Conservation (phyloP, 495 filamentous ascomycete genomes). For the Neurospora pannonica region DNA sequence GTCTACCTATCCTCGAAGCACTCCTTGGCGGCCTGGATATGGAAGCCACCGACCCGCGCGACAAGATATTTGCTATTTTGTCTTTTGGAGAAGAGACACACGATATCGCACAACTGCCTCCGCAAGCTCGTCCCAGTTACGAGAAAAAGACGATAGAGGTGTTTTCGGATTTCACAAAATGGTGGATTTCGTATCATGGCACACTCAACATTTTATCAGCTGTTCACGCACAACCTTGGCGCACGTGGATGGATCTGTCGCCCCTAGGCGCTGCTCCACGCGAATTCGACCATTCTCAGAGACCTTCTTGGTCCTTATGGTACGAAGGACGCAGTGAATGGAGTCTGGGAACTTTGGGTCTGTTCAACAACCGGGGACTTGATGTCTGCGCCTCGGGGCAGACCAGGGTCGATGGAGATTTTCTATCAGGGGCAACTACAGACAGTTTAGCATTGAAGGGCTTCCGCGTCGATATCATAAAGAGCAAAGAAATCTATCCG, state of each 20-base stretch:
- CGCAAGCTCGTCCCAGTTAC: background rate
- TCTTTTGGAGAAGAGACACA: conserved; percentile 5
- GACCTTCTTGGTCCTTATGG: background rate
- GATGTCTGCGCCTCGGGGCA: background rate
- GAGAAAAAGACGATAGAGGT: background rate
- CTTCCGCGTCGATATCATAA: background rate
- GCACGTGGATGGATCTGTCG: background rate
- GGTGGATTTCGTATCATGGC: conserved; percentile 4
- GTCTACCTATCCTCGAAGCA: conserved; percentile 1
- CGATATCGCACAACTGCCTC: background rate
- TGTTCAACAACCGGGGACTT: background rate
- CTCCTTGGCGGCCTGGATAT: conserved; percentile 1
- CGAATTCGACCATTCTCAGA: background rate
- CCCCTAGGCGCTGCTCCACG: background rate
- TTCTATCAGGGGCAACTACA: background rate
- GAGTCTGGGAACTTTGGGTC: background rate
- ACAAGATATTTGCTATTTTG: conserved; percentile 5
- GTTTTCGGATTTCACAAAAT: conserved; percentile 2
- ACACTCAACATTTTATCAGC: conserved; percentile 3
- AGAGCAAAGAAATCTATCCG: background rate
- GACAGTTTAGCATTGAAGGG: background rate
- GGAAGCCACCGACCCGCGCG: conserved; percentile 5
- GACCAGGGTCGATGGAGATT: background rate
- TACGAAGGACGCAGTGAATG: conserved; percentile 1
- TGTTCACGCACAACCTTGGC: conserved; percentile 1